A percentile compares a stretch with the other conserved stretches of the same genome.
Evolutionary conservation across 305 asterid genomes (phyloP).

Genomic region (Ajuga reptans): DNA sequence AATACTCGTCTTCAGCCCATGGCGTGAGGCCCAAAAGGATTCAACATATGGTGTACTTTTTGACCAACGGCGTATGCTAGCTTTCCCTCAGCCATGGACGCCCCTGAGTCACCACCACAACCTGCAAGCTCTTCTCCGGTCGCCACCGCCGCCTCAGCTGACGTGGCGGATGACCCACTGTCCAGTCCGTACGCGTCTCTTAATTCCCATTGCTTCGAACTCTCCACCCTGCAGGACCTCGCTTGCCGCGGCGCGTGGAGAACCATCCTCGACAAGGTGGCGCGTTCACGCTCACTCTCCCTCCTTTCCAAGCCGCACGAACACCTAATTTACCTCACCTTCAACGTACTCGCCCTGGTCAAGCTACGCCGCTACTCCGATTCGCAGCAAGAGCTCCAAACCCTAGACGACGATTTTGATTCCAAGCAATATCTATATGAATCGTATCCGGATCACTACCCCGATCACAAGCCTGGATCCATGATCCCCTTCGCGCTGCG

Average conservation of each 20-base stretch:
- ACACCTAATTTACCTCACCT: constrained; percentile 74
- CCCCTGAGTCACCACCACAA: constrained; percentile 27
- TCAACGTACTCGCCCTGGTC: constrained; percentile 68
- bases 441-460: constrained; percentile 63
- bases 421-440: constrained; percentile 48
- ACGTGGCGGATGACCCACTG: constrained; percentile 42
- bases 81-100: constrained; percentile 31
- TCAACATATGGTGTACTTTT: neutral
- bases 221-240: constrained; percentile 69
- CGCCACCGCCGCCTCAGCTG: constrained; percentile 5
- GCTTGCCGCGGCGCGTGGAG: constrained; percentile 96
- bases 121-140: constrained; percentile 19
- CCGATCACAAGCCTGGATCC: constrained; percentile 53
- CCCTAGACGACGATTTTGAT: constrained; percentile 52
- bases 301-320: constrained; percentile 81
- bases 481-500: constrained; percentile 91
- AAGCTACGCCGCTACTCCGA: constrained; percentile 84
- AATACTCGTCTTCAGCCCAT: neutral
- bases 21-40: neutral
- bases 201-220: constrained; percentile 73
- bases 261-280: constrained; percentile 75
- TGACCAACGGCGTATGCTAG: constrained; percentile 14
- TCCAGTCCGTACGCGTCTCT: constrained; percentile 53
- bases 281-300: constrained; percentile 76
- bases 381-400: constrained; percentile 62